Evolutionary conservation across 225 moss, liverwort and hornwort genomes (phyloP).

Genomic region (Takakia lepidozioides): DNA sequence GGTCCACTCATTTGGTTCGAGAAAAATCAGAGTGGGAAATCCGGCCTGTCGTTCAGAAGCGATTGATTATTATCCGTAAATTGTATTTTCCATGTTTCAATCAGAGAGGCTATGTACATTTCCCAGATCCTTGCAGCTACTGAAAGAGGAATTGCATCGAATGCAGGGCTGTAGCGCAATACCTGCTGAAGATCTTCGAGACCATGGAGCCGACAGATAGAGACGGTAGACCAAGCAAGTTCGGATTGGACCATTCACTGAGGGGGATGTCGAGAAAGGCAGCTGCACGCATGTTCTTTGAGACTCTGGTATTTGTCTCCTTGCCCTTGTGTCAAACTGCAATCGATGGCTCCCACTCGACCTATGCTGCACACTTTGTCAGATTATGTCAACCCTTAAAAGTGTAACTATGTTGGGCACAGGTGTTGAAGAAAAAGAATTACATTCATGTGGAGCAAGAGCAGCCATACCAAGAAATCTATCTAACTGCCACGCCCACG

Average conservation of each 20-base stretch:
- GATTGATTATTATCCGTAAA: too few species aligned
- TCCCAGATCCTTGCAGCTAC: too few species aligned
- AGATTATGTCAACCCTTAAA: too few species aligned
- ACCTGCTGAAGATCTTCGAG: conserved; percentile 73
- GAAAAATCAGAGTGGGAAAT: too few species aligned
- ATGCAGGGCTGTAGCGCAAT: conserved; percentile 85
- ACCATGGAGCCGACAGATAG: conserved; percentile 43
- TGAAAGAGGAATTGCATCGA: not conserved
- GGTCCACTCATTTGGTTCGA: too few species aligned
- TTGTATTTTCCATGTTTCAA: too few species aligned
- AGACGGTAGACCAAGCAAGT: conserved; percentile 36
- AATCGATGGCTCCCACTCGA: too few species aligned
- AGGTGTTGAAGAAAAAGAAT: conserved; percentile 96
- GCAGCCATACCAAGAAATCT: conserved; percentile 56
- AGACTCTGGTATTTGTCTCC: conserved; percentile 81
- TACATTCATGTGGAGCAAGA: conserved; percentile 90
- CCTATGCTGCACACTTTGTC: too few species aligned
- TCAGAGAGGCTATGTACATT: too few species aligned
- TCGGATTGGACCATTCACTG: conserved; percentile 78
- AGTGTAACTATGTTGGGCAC: too few species aligned
- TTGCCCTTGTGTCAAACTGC: too few species aligned
- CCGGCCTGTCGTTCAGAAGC: too few species aligned
- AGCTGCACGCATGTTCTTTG: conserved; percentile 97
- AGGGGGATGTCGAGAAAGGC: conserved; percentile 86
- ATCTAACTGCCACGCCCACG: conserved; percentile 64